phyloP scores from a whole-genome alignment of 2,329 filamentous ascomycete species.

The Ilyonectria sp. region DNA sequence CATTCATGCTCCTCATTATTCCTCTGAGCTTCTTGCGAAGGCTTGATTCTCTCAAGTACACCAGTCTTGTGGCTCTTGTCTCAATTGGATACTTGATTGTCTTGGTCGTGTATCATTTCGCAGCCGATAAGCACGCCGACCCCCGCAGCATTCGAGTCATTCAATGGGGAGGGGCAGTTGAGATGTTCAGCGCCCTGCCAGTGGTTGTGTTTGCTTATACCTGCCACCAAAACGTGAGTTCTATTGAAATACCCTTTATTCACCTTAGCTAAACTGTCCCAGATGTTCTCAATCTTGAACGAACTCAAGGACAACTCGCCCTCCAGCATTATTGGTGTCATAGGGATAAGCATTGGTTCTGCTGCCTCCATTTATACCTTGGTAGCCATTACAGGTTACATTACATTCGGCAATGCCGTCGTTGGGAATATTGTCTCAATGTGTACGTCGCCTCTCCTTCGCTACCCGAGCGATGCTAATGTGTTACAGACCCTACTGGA shows the following conservation, averaged over 20 bases:
- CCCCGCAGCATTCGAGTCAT: conserved; percentile 83
- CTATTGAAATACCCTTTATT: neutral
- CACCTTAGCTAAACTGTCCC: conserved; percentile 18
- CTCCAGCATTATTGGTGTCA: conserved; percentile 80
- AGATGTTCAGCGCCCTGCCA: conserved; percentile 87
- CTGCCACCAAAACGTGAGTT: conserved; percentile 92
- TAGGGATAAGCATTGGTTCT: conserved; percentile 87
- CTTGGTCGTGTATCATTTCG: conserved; percentile 93
- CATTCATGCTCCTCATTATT: conserved; percentile 96
- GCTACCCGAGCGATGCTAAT: conserved; percentile 39
- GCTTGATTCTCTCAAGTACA: conserved; percentile 97
- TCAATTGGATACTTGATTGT: conserved; percentile 96
- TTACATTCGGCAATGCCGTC: conserved; percentile 93
- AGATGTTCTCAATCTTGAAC: conserved; percentile 99
- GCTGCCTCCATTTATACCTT: conserved; percentile 91
- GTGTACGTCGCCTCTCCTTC: conserved; percentile 70
- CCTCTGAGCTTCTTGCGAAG: conserved; percentile 92
- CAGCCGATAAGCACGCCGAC: conserved; percentile 81
- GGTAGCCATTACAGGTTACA: conserved; percentile 94
- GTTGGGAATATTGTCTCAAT: conserved; percentile 94
- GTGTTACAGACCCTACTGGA: conserved; percentile 54
- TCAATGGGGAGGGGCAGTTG: conserved; percentile 83
- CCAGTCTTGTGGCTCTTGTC: conserved; percentile 89
- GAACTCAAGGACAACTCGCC: conserved; percentile 91
- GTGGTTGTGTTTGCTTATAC: conserved; percentile 99